These are phyloP conservation scores for Begonia loranthoides DNA, from an alignment of 306 rosid genomes.

Conservation along the genomic window DNA sequence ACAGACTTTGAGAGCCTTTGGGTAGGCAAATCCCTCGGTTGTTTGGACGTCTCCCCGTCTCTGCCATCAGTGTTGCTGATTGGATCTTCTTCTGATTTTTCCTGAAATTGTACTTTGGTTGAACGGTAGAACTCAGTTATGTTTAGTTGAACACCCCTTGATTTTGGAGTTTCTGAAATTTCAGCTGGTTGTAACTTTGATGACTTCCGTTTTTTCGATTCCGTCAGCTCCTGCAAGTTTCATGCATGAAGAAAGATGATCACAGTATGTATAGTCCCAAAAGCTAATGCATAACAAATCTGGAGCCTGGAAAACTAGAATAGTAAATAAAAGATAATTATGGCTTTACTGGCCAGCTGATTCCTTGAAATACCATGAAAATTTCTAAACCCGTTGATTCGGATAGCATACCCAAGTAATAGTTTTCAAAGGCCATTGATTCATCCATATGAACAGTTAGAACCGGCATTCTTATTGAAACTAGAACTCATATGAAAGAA, in stretches of 20 bases:
- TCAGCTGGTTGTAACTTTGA: slow-evolving; percentile 15
- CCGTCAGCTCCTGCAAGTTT: slow-evolving; percentile 44
- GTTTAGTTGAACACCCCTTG: slow-evolving; percentile 32
- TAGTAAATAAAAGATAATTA: too few species aligned
- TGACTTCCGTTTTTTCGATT: slow-evolving; percentile 31
- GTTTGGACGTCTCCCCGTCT: slow-evolving; percentile 21
- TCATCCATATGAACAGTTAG: too few species aligned
- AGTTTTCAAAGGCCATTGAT: too few species aligned
- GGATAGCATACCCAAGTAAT: too few species aligned
- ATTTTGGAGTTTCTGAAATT: slow-evolving; percentile 22
- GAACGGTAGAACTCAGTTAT: slow-evolving; percentile 66
- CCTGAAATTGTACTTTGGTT: slow-evolving; percentile 27
- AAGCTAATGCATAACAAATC: too few species aligned
- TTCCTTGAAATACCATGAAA: too few species aligned
- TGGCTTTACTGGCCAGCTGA: too few species aligned
- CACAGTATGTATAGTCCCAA: slow-evolving; percentile 1
- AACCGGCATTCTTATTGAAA: too few species aligned
- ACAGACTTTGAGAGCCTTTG: slow-evolving; percentile 51
- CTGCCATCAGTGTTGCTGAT: slow-evolving; percentile 15
- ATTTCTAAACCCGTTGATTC: too few species aligned
- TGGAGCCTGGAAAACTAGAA: too few species aligned
- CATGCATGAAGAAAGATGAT: slow-evolving; percentile 9
- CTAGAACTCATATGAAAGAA: too few species aligned
- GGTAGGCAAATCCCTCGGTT: slow-evolving; percentile 28
- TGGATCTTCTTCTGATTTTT: slow-evolving; percentile 27